Conservation (phyloP, 192 early-diverging fungal species). For the Gryganskiella cystojenkinii region DNA sequence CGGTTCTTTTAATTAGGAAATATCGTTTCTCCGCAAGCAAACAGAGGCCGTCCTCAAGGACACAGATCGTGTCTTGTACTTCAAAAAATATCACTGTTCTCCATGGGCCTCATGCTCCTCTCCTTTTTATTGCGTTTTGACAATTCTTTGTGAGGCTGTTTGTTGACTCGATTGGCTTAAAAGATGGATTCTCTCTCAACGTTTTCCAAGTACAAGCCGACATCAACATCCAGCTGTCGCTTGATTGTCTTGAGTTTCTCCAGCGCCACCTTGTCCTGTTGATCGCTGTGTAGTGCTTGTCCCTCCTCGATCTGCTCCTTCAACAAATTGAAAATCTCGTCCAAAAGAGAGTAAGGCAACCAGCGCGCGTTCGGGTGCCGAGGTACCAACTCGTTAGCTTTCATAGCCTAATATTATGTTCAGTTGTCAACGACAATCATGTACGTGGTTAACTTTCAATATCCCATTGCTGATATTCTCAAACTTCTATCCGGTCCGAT, state of each 20-base stretch:
- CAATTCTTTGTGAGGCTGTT: too few relatives aligned
- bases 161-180: too few relatives aligned
- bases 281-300: neutral
- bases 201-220: slow-evolving; percentile 37
- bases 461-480: neutral
- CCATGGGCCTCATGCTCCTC: too few relatives aligned
- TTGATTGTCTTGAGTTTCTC: slow-evolving; percentile 14
- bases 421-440: neutral
- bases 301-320: slow-evolving; percentile 15
- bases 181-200: slow-evolving; percentile 40
- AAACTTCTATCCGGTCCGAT: neutral
- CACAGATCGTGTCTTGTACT: too few relatives aligned
- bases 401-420: slow-evolving; percentile 19
- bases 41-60: too few relatives aligned
- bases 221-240: slow-evolving; percentile 22
- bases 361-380: slow-evolving; percentile 44
- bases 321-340: slow-evolving; percentile 32
- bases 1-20: too few relatives aligned
- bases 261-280: neutral
- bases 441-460: neutral
- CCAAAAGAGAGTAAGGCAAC: slow-evolving; percentile 43
- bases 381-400: slow-evolving; percentile 31
- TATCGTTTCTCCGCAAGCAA: too few relatives aligned
- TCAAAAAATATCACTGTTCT: too few relatives aligned
- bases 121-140: too few relatives aligned